Evolutionary conservation across 768 basidiomycete species (phyloP).

Genomic region (Boletus speciosus): DNA sequence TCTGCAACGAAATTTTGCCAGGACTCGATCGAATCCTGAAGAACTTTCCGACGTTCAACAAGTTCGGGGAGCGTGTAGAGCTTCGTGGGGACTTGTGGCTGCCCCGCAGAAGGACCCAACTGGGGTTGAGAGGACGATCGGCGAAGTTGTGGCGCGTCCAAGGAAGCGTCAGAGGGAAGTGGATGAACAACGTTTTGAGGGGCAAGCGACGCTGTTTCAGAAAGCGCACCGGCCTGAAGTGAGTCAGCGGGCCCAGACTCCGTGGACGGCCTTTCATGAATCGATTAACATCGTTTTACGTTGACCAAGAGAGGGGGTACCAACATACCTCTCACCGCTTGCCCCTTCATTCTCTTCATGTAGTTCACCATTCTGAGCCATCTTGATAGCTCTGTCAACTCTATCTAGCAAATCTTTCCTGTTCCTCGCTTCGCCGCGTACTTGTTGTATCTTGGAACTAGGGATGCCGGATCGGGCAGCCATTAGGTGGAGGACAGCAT

Average conservation of each 20-base stretch:
- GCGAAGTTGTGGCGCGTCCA: constrained; percentile 21
- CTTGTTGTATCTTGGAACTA: constrained; percentile 29
- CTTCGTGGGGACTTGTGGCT: constrained; percentile 17
- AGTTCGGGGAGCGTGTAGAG: constrained; percentile 27
- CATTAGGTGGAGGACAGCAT: constrained; percentile 29
- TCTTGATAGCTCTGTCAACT: constrained; percentile 28
- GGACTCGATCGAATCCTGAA: constrained; percentile 28
- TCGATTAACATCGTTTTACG: constrained; percentile 4
- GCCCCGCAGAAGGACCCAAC: constrained; percentile 15
- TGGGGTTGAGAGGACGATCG: constrained; percentile 30
- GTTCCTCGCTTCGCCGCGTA: constrained; percentile 29
- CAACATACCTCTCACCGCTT: constrained; percentile 13
- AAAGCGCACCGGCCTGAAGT: background rate
- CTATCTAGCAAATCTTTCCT: constrained; percentile 31
- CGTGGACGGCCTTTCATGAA: constrained; percentile 12
- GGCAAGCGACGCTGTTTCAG: constrained; percentile 1
- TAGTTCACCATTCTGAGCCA: constrained; percentile 23
- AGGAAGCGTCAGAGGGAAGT: constrained; percentile 6
- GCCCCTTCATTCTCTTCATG: constrained; percentile 2
- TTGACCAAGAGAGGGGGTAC: background rate
- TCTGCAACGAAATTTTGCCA: constrained; percentile 20
- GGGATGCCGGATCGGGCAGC: constrained; percentile 32
- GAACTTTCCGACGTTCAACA: constrained; percentile 18
- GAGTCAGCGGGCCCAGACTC: background rate
- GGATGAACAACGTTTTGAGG: background rate